phyloP scores from a whole-genome alignment of 1,139 yeast genomes.

The Saccharomycopsis hybrid region DNA sequence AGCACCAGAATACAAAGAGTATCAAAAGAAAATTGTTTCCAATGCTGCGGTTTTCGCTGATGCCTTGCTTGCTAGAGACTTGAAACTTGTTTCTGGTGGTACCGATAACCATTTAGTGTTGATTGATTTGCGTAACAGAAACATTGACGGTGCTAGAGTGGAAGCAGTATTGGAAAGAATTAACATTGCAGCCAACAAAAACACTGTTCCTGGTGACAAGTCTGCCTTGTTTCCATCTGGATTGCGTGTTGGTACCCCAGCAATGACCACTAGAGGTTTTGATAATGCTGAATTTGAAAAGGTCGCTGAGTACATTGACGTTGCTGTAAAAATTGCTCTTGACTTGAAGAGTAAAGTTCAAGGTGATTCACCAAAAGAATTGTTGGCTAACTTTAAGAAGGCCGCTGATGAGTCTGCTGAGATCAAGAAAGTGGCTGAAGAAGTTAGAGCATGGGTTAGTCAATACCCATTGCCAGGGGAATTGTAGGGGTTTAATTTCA shows the following conservation, averaged over 20 bases:
- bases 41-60: conserved; percentile 76
- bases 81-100: conserved; percentile 80
- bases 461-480: conserved; percentile 80
- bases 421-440: conserved; percentile 53
- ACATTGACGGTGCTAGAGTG: conserved; percentile 92
- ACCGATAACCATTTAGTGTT: conserved; percentile 92
- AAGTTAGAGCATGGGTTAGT: conserved; percentile 62
- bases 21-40: conserved; percentile 74
- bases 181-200: conserved; percentile 92
- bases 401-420: conserved; percentile 54
- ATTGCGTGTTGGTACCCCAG: conserved; percentile 94
- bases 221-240: conserved; percentile 96
- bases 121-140: conserved; percentile 75
- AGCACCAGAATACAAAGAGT: conserved; percentile 77
- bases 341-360: conserved; percentile 52
- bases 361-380: conserved; percentile 57
- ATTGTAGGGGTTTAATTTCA: conserved; percentile 4
- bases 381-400: conserved; percentile 55
- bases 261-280: conserved; percentile 96
- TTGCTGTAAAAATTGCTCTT: conserved; percentile 64
- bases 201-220: conserved; percentile 93
- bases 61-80: conserved; percentile 62
- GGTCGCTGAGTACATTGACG: conserved; percentile 73
- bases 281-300: conserved; percentile 68
- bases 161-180: conserved; percentile 86